These are phyloP conservation scores for Zygoascus biomembranicola DNA, from an alignment of 805 yeast species.

Conservation along the genomic window DNA sequence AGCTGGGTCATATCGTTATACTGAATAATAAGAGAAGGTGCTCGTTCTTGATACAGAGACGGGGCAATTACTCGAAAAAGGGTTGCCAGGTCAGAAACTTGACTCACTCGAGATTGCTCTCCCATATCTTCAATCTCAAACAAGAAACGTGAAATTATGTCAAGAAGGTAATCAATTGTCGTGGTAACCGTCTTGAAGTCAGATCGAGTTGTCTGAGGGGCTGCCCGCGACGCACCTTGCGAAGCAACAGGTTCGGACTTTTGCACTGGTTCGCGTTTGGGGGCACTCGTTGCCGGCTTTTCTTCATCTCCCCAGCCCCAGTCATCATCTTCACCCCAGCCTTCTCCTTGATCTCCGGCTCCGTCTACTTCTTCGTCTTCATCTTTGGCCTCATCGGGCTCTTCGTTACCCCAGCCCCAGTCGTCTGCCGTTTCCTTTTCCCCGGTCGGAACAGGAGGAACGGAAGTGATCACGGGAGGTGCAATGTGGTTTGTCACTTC, in stretches of 20 bases:
- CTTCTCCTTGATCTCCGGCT: neutral
- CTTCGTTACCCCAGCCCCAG: conserved; percentile 17
- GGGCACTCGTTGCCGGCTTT: neutral
- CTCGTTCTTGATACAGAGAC: conserved; percentile 6
- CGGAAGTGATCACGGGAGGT: neutral
- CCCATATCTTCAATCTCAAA: conserved; percentile 6
- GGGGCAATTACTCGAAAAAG: conserved; percentile 19
- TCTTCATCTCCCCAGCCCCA: conserved; percentile 23
- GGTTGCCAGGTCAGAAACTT: conserved; percentile 13
- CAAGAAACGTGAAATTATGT: conserved; percentile 5
- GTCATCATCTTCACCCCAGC: conserved; percentile 10
- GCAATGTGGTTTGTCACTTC: neutral
- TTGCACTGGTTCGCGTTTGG: neutral
- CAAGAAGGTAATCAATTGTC: conserved; percentile 4
- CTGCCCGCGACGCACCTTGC: too few relatives aligned
- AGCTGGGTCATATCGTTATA: conserved; percentile 16
- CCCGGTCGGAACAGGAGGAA: neutral
- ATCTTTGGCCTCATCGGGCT: conserved; percentile 7
- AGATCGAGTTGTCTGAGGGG: neutral
- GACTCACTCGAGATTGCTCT: neutral
- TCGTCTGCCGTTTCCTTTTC: conserved; percentile 8
- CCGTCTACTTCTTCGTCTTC: conserved; percentile 7
- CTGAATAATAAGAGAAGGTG: conserved; percentile 7
- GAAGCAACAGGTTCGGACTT: neutral
- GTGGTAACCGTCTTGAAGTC: conserved; percentile 4